A percentile compares a stretch with the other conserved stretches of the same genome.
Conservation (phyloP, 164 flowering plant genomes). For the Umbilicus rupestris region DNA sequence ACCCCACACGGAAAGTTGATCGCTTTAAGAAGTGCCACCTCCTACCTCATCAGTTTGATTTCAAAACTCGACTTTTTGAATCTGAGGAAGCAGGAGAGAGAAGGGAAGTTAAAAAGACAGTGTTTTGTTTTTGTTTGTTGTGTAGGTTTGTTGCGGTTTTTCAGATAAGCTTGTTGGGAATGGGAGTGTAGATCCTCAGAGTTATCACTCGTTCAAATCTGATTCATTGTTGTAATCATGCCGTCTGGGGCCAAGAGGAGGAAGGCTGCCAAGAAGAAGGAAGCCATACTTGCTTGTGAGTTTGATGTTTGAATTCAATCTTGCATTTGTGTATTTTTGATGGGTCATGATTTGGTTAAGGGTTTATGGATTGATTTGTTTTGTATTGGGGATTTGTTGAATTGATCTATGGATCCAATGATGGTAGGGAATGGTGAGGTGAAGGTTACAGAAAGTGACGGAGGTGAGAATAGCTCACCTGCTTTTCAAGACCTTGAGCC, state of each 20-base stretch:
- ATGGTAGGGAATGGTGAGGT: constrained; percentile 4
- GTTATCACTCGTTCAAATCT: neutral
- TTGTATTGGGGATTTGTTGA: neutral
- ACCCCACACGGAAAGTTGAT: too few species aligned
- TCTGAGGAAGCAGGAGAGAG: too few species aligned
- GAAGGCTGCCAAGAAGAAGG: neutral
- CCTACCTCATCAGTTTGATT: too few species aligned
- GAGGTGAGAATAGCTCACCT: constrained; percentile 30
- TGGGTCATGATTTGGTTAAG: neutral
- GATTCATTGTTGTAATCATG: neutral
- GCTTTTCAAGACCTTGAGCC: constrained; percentile 23
- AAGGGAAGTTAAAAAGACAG: too few species aligned
- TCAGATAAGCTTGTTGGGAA: neutral
- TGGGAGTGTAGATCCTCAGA: neutral
- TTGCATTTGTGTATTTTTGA: neutral
- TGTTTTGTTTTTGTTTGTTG: neutral
- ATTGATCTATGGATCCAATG: neutral
- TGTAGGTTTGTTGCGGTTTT: neutral
- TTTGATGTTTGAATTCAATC: neutral
- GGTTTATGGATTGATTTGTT: neutral
- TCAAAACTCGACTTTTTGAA: too few species aligned
- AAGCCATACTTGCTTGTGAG: neutral
- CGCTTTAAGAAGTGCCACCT: too few species aligned
- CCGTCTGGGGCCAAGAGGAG: neutral
- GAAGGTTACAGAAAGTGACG: constrained; percentile 11